phyloP scores from a whole-genome alignment of 257 asterid genomes.

The Catharanthus roseus region DNA sequence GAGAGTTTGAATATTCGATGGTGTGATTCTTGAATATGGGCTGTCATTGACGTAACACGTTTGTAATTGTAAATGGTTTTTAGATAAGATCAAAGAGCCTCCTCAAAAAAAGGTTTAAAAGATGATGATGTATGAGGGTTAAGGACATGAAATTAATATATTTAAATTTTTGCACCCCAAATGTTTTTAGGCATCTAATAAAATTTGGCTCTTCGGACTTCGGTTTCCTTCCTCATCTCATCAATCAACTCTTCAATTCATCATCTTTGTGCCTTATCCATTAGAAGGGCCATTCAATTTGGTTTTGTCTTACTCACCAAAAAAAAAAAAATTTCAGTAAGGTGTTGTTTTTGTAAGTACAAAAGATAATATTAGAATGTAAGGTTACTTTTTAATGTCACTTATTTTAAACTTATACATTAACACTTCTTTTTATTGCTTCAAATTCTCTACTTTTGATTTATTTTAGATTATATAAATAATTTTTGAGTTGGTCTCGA shows the following conservation, averaged over 20 bases:
- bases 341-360: too few species aligned
- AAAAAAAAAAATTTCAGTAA: too few species aligned
- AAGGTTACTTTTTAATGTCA: too few species aligned
- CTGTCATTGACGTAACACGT: constrained; percentile 21
- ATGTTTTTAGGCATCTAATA: not conserved
- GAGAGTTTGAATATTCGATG: constrained; percentile 26
- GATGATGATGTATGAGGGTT: too few species aligned
- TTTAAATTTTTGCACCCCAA: constrained; percentile 5
- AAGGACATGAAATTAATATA: not conserved
- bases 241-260: too few species aligned
- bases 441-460: too few species aligned
- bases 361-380: too few species aligned
- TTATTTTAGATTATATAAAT: too few species aligned
- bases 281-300: not conserved
- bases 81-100: constrained; percentile 26
- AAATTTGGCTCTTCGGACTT: not conserved
- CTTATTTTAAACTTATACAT: too few species aligned
- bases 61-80: not conserved
- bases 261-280: constrained; percentile 2
- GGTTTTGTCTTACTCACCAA: not conserved
- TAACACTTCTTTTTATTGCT: too few species aligned
- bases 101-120: not conserved
- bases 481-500: too few species aligned
- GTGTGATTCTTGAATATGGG: constrained; percentile 27
- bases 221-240: not conserved